A percentile compares a stretch with the other conserved stretches of the same genome.
These are phyloP conservation scores for Fomitopsis palustris DNA, from an alignment of 1,284 basidiomycete species.

Conservation along the genomic window DNA sequence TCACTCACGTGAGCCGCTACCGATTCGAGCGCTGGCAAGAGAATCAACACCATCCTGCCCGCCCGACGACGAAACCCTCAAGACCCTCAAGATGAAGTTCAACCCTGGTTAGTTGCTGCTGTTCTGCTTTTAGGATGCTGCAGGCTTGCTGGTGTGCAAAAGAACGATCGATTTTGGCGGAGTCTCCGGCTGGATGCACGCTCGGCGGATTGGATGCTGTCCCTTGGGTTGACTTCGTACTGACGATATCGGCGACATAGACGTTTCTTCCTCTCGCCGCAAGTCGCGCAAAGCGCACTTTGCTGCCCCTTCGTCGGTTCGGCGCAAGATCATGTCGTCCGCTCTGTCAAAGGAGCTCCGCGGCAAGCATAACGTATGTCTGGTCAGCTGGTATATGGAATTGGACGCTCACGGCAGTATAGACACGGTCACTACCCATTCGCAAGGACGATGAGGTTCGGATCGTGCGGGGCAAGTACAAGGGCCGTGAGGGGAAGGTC, in stretches of 20 bases:
- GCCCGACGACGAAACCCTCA: constrained; percentile 49
- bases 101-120: constrained; percentile 63
- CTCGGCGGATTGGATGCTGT: constrained; percentile 41
- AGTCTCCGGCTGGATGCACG: constrained; percentile 50
- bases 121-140: constrained; percentile 14
- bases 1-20: constrained; percentile 3
- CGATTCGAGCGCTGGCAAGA: constrained; percentile 1
- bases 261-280: constrained; percentile 87
- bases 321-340: constrained; percentile 98
- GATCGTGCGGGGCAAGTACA: constrained; percentile 95
- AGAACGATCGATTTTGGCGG: constrained; percentile 25
- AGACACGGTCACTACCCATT: constrained; percentile 92
- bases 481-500: constrained; percentile 97
- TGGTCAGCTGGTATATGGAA: background rate
- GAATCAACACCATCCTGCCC: constrained; percentile 1
- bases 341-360: constrained; percentile 95
- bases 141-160: constrained; percentile 18
- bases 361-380: constrained; percentile 85
- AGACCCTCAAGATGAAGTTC: constrained; percentile 72
- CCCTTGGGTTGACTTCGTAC: constrained; percentile 17
- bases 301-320: constrained; percentile 86
- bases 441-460: constrained; percentile 99
- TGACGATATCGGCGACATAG: constrained; percentile 38
- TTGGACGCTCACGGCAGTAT: background rate
- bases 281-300: constrained; percentile 98